Conservation (phyloP, 495 filamentous ascomycete species). For the Penicillium arizonense region DNA sequence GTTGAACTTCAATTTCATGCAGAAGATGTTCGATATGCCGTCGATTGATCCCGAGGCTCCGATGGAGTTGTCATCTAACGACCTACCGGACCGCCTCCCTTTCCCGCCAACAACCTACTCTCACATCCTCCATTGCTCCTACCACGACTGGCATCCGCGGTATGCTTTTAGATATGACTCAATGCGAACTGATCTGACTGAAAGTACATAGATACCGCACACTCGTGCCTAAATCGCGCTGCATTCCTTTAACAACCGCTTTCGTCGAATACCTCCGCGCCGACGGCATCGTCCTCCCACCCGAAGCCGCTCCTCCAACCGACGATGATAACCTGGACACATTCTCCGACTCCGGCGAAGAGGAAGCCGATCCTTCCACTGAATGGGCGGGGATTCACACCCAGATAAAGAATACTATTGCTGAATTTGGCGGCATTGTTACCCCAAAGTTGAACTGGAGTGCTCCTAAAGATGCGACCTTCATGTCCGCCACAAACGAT, state of each 20-base stretch:
- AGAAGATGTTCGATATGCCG: constrained; percentile 27
- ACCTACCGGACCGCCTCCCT: constrained; percentile 47
- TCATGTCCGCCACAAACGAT: constrained; percentile 87
- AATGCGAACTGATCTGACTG: background rate
- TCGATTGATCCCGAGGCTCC: constrained; percentile 26
- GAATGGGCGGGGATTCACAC: constrained; percentile 72
- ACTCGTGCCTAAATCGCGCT: constrained; percentile 77
- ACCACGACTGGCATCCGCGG: constrained; percentile 82
- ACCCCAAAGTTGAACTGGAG: constrained; percentile 97
- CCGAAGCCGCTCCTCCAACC: constrained; percentile 34
- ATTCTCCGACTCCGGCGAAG: constrained; percentile 43
- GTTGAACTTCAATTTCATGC: background rate
- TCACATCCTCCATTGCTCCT: constrained; percentile 93
- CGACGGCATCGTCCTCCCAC: constrained; percentile 87
- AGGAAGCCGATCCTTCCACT: constrained; percentile 54
- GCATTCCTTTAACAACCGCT: constrained; percentile 68
- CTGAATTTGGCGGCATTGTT: constrained; percentile 75
- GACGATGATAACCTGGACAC: constrained; percentile 37
- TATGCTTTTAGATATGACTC: constrained; percentile 15
- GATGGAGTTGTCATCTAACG: constrained; percentile 14
- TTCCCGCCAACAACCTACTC: constrained; percentile 80
- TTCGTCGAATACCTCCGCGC: constrained; percentile 88
- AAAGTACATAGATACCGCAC: constrained; percentile 63
- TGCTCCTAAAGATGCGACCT: constrained; percentile 93
- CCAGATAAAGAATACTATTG: constrained; percentile 70